Conservation (phyloP, 2,329 filamentous ascomycete species). For the Ramularia endophylla region DNA sequence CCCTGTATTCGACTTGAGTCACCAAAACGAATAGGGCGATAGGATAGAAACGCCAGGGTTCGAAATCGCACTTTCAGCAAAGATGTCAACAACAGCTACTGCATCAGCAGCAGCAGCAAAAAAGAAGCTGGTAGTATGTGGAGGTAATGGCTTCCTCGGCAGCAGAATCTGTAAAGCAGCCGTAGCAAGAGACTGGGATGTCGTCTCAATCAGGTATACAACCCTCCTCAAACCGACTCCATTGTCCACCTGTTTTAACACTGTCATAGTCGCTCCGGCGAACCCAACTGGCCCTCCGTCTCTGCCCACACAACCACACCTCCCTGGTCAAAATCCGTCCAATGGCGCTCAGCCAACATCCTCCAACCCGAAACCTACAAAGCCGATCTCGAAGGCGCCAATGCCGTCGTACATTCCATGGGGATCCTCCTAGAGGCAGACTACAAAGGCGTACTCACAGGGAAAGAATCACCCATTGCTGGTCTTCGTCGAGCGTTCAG, state of each 20-base stretch:
- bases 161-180: constrained; percentile 87
- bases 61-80: too few relatives aligned
- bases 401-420: constrained; percentile 90
- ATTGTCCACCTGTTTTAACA: not conserved
- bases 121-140: constrained; percentile 84
- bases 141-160: constrained; percentile 85
- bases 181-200: constrained; percentile 78
- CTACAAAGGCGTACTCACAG: constrained; percentile 88
- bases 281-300: constrained; percentile 76
- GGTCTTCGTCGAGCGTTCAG: constrained; percentile 77
- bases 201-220: constrained; percentile 79
- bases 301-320: constrained; percentile 67
- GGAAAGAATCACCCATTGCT: constrained; percentile 72
- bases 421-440: constrained; percentile 95
- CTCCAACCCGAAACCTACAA: constrained; percentile 76
- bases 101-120: constrained; percentile 32
- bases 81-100: constrained; percentile 17
- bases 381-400: constrained; percentile 66
- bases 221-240: not conserved
- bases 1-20: too few relatives aligned
- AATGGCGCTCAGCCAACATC: constrained; percentile 85
- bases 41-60: too few relatives aligned
- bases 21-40: too few relatives aligned
- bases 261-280: constrained; percentile 76
- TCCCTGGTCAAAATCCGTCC: constrained; percentile 73